phyloP scores from a whole-genome alignment of 345 rosid species.

The Moringa oleifera region DNA sequence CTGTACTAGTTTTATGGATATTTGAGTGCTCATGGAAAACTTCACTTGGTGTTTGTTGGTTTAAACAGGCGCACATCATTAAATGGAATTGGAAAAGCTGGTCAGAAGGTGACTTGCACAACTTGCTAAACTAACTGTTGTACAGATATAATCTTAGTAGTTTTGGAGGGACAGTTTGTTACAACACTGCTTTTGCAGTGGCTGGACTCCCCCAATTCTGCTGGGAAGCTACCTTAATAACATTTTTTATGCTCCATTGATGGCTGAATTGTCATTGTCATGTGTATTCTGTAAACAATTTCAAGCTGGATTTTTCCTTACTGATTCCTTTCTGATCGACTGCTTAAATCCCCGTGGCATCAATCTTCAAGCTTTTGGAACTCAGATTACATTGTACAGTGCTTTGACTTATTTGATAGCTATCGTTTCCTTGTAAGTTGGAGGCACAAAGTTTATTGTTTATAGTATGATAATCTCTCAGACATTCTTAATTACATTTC shows the following conservation, averaged over 20 bases:
- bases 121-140: neutral
- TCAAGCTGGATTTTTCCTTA: neutral
- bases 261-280: neutral
- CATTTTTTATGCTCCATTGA: neutral
- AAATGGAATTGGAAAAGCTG: neutral
- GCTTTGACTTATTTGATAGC: too few species aligned
- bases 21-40: neutral
- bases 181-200: neutral
- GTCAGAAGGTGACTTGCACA: neutral
- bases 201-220: neutral
- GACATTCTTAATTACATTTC: too few species aligned
- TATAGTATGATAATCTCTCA: too few species aligned
- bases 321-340: neutral
- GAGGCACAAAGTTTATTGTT: too few species aligned
- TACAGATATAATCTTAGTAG: conserved; percentile 2
- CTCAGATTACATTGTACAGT: too few species aligned
- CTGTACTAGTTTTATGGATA: neutral
- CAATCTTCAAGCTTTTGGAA: too few species aligned
- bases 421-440: too few species aligned
- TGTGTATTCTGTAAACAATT: neutral
- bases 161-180: neutral
- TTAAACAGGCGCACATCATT: neutral
- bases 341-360: too few species aligned
- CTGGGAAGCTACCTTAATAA: neutral
- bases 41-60: neutral